Evolutionary conservation across 768 basidiomycete genomes (phyloP).

Genomic region (Zangia roseola): DNA sequence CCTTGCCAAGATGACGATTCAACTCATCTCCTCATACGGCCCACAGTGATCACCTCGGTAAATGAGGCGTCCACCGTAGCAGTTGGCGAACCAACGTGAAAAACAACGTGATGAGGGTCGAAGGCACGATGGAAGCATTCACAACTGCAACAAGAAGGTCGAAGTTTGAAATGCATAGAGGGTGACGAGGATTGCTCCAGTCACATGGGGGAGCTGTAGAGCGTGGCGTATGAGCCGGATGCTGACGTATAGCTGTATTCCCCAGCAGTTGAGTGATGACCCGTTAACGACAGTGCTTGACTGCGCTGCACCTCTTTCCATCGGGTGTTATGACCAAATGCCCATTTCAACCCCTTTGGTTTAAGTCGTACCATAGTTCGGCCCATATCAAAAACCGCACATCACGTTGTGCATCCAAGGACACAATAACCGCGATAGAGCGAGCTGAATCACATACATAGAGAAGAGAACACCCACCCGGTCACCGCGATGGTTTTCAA

Average conservation of each 20-base stretch:
- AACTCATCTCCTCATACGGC: slow-evolving; percentile 17
- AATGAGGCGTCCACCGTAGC: slow-evolving; percentile 1
- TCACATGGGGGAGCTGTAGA: neutral
- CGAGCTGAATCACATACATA: neutral
- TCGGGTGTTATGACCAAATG: neutral
- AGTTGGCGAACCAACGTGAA: slow-evolving; percentile 9
- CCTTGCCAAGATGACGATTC: neutral
- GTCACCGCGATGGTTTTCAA: slow-evolving; percentile 31
- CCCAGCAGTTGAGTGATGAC: too few species aligned
- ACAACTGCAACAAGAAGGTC: too few species aligned
- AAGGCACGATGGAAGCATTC: neutral
- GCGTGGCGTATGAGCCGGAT: neutral
- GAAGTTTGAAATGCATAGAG: neutral
- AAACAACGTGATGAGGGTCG: slow-evolving; percentile 3
- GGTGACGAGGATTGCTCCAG: neutral
- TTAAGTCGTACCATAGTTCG: too few species aligned
- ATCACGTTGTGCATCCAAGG: slow-evolving; percentile 11
- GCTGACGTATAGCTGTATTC: neutral
- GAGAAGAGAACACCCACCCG: slow-evolving; percentile 18
- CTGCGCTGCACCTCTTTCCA: slow-evolving; percentile 3
- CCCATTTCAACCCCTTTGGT: too few species aligned
- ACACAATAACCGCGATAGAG: slow-evolving; percentile 23
- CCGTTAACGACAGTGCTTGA: neutral
- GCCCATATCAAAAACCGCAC: neutral
- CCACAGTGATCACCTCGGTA: neutral